Base-by-base conservation (phyloP, 169 alveolate species). In the Plasmodium yoelii region DNA sequence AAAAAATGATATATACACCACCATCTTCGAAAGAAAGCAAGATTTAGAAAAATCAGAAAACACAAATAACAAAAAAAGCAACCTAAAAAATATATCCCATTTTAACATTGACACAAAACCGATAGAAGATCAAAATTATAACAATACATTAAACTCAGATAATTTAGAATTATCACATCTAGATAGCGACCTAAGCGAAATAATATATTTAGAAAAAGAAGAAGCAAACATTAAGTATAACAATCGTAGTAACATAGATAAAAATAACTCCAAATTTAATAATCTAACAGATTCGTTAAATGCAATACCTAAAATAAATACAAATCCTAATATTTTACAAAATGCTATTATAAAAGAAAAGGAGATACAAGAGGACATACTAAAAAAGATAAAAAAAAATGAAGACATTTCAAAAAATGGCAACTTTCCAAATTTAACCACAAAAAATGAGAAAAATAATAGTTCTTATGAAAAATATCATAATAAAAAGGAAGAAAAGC, bases 1-100 rank as follows among this genome's bases (percentile, higher is more conserved):
- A 56, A 73, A 42, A 73, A 73, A 73, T 73, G 72, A 73, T 24
- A 4, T 57, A n/a, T 73, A 39, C 34, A 15, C 44, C 24, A 73
- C 26, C 9, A 39, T 59, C 19, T 5, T 18, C 72, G 22, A 57
- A 15, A 18, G 19, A 57, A 53, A 73, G 5, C 53, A 22, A 6
- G 68, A 71, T 34, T 42, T 6, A 55, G n/a, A 4, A 5, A 46
- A 42, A 55, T 10, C n/a, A 26, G 51, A 12, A 13, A 24, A 56
- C 1, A 39, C 8, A 39, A 51, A 24, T 71, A 51, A 22, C 26
- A 9, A 61, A 15, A 51, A 22, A 71, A n/a, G 15, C 49, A 46
- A 53, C 26, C 12, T 22, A 19, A 60, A 71, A 51, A 71, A 71
- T 53, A 34, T 34, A 34, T 34, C 42, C 42, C 42, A 71, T 10